Base-by-base conservation (phyloP, 1,139 yeast genomes). In the Meyerozyma carpophila region DNA sequence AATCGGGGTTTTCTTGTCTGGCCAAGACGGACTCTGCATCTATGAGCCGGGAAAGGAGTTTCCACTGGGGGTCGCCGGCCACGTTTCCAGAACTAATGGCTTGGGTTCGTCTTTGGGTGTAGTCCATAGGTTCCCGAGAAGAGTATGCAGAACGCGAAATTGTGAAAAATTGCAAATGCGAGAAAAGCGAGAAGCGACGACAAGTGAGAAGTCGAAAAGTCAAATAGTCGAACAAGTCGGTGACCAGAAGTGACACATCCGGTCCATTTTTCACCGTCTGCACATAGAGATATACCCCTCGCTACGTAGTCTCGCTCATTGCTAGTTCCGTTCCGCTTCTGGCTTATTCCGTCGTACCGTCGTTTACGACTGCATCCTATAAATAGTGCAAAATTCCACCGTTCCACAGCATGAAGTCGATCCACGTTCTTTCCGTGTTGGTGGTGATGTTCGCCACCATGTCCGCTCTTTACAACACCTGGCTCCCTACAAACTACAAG, bases 401-500 rank as follows among this genome's bases (percentile, higher is more conserved):
- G n/a, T 27, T 27, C 10, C 32, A 24, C 34, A 14, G 3, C 20
- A 39, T 39, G 41, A 39, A 39, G 39, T 18, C 40, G 25, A 14
- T 50, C 16, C 27, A 50, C 16, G 36, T 43, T 8, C 39, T 43
- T 13, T 48, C 45, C 40, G 44, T 41, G 18, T 37, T 43, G 4
- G 29, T 32, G 11, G 37, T 21, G 24, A n/a, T 39, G 10, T 41
- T 50, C 10, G 45, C 50, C 26, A 52, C 16, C 26, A 34, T 34
- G 50, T 43, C 48, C 46, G 37, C 37, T 40, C 59, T 81, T 38
- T 81, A 68, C 62, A 56, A 71, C 57, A 70, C 80, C 13, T 83
- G 89, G 89, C 70, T 91, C 46, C 96, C 96, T 27, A 57, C 58
- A 18, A 70, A 75, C 55, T 93, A 77, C 64, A 71, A 79, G 39